Evolutionary conservation across 148 eudicot genomes (phyloP), one percentile per base, ranked within the genome.

Genomic region (Dianthus caryophyllus): DNA sequence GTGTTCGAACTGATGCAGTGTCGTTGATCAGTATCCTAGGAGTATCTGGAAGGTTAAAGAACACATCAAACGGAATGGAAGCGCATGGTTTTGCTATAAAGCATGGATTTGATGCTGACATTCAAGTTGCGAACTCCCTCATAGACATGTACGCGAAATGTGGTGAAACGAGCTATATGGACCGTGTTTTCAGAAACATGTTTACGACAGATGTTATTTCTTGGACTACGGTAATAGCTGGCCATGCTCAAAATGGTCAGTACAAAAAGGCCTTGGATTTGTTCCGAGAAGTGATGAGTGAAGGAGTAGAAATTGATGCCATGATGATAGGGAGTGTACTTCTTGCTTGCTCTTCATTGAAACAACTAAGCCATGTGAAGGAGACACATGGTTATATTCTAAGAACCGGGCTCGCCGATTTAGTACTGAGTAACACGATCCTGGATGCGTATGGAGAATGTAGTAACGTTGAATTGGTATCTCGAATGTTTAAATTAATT

Each of bases 111-210:
- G 83, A 80, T 64, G 54, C 55, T 61, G 91, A 83, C 69, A 70
- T 87, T 69, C 88, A 81, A 73, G 81, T 93, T 22, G 85, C 88
- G 11, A 93, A 93, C 75, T 78, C 95, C 18, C 76, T 93, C 6
- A 69, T 79, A 39, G 98, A 87, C 79, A 84, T 93, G 85, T 93
- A 89, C 68, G 84, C 89, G 50, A 93, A 93, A 78, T 89, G 95
- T 75, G 64, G 60, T 33, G 79, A 64, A 58, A 47, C 73, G 41
- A 65, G 66, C 29, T 85, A 75, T 59, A 84, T 83, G 89, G 85
- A 79, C 44, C 48, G 65, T 78, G 83, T 90, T 64, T 89, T 82
- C 57, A 54, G 66, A 29, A 87, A 80, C 52, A 73, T 93, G 77
- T 56, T 68, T 11, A 27, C 53, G 31, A 87, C 73, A 73, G 96